Conservation (phyloP, 371 early-diverging fungal species). For the Entomophthora muscae region DNA sequence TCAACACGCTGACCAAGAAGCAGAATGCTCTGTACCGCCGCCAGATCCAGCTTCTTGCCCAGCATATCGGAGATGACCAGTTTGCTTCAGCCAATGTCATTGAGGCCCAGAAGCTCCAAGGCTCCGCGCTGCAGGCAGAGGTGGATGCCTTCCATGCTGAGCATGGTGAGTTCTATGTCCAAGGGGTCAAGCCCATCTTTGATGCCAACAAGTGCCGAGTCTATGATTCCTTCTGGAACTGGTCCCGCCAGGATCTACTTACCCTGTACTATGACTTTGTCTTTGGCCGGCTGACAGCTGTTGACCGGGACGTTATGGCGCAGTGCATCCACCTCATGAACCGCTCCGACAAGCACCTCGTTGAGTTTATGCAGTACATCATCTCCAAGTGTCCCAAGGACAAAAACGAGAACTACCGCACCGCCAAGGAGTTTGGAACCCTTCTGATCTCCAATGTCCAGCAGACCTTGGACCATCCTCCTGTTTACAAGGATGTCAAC, state of each 20-base stretch:
- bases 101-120: slow-evolving; percentile 26
- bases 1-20: slow-evolving; percentile 65
- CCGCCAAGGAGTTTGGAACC: slow-evolving; percentile 62
- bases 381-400: slow-evolving; percentile 51
- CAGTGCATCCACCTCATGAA: slow-evolving; percentile 84
- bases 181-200: slow-evolving; percentile 78
- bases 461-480: slow-evolving; percentile 49
- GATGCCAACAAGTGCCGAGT: slow-evolving; percentile 63
- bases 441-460: slow-evolving; percentile 76
- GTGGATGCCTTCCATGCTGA: slow-evolving; percentile 77
- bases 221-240: slow-evolving; percentile 94
- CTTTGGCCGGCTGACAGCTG: slow-evolving; percentile 62
- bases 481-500: slow-evolving; percentile 70
- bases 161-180: slow-evolving; percentile 71
- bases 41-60: slow-evolving; percentile 76
- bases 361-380: slow-evolving; percentile 75
- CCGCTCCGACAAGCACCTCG: slow-evolving; percentile 59
- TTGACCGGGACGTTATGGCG: slow-evolving; percentile 80
- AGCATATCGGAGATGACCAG: slow-evolving; percentile 73
- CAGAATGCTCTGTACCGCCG: slow-evolving; percentile 59
- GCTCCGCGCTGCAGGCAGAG: slow-evolving; percentile 46
- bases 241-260: slow-evolving; percentile 86
- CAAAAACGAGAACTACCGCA: slow-evolving; percentile 62
- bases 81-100: slow-evolving; percentile 55
- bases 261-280: slow-evolving; percentile 80